These are phyloP conservation scores for Escallonia rubra DNA, from an alignment of 129 eudicot species.

Conservation along the genomic window DNA sequence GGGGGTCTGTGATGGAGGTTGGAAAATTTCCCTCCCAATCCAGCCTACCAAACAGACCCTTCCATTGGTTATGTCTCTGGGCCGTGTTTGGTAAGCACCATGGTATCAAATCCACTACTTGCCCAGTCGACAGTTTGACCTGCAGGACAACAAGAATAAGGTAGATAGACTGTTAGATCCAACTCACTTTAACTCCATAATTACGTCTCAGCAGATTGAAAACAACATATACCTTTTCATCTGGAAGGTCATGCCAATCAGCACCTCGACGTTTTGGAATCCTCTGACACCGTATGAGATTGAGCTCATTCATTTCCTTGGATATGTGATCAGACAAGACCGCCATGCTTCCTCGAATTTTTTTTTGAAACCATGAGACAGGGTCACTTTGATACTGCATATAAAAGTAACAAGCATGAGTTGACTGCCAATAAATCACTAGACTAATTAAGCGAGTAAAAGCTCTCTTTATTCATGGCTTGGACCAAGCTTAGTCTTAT, in stretches of 20 bases:
- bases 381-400: conserved; percentile 56
- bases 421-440: background rate
- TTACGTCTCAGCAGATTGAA: background rate
- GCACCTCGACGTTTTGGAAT: conserved; percentile 60
- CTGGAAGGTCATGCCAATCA: conserved; percentile 69
- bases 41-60: conserved; percentile 75
- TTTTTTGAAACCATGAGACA: conserved; percentile 59
- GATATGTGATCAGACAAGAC: conserved; percentile 49
- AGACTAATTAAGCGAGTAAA: background rate
- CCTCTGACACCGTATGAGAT: conserved; percentile 56
- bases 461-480: background rate
- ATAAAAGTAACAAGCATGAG: conserved; percentile 2
- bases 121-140: conserved; percentile 57
- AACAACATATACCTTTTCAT: conserved; percentile 41
- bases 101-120: conserved; percentile 57
- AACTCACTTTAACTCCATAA: background rate
- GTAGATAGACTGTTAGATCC: background rate
- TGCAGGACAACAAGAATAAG: conserved; percentile 15
- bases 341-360: conserved; percentile 32
- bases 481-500: background rate
- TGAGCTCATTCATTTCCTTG: conserved; percentile 65
- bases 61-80: conserved; percentile 71
- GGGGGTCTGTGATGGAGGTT: conserved; percentile 67
- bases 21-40: conserved; percentile 82
- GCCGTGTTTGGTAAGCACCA: conserved; percentile 68